These are phyloP conservation scores for Pseudevernia furfuracea DNA, from an alignment of 495 filamentous ascomycete genomes.

Conservation along the genomic window DNA sequence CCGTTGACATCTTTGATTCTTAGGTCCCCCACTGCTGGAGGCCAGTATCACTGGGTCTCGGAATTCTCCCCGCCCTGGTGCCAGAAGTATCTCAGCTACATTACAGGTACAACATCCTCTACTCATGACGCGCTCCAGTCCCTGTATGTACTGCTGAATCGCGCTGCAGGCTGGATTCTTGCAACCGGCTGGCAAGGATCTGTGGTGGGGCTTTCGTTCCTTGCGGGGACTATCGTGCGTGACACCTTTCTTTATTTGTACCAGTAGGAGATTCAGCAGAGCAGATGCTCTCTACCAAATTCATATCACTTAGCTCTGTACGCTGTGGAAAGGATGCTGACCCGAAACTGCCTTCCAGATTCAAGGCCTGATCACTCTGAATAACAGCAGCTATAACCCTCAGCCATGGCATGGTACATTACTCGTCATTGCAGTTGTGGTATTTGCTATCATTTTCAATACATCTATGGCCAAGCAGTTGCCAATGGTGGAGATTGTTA, in stretches of 20 bases:
- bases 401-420: constrained; percentile 55
- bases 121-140: background rate
- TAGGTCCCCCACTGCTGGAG: constrained; percentile 44
- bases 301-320: background rate
- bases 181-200: constrained; percentile 54
- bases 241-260: background rate
- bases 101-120: constrained; percentile 37
- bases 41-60: constrained; percentile 54
- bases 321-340: background rate
- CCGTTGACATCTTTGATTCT: background rate
- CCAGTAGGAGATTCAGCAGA: background rate
- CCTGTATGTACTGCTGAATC: background rate
- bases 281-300: background rate
- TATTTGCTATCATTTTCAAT: constrained; percentile 49
- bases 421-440: constrained; percentile 46
- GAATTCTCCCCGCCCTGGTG: constrained; percentile 47
- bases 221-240: constrained; percentile 42
- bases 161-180: constrained; percentile 46
- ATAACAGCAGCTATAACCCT: constrained; percentile 31
- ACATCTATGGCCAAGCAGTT: constrained; percentile 45
- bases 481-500: constrained; percentile 49
- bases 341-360: constrained; percentile 28
- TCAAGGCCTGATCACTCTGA: constrained; percentile 50
- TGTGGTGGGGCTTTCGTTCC: constrained; percentile 45
- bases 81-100: constrained; percentile 53